These are phyloP conservation scores for Trichophyton verrucosum DNA, from an alignment of 2,329 filamentous ascomycete species.

Conservation along the genomic window DNA sequence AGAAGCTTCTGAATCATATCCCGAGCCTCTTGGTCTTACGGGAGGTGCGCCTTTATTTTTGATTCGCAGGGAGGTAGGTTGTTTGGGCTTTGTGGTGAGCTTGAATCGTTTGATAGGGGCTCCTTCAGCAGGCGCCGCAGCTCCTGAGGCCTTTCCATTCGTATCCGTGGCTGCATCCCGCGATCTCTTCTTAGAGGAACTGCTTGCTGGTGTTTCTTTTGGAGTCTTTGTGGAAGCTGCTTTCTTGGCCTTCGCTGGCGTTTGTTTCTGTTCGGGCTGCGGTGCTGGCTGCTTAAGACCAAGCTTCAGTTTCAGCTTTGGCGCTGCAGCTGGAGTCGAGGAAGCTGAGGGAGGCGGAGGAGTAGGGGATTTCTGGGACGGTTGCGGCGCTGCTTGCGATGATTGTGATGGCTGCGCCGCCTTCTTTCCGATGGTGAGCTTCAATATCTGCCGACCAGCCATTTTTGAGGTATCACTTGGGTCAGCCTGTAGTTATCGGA, in stretches of 20 bases:
- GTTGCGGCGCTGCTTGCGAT: constrained; percentile 15
- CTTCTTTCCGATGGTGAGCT: constrained; percentile 32
- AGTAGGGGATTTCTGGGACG: constrained; percentile 13
- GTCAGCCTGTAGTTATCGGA: neutral
- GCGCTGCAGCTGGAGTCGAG: constrained; percentile 18
- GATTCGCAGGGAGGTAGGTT: constrained; percentile 42
- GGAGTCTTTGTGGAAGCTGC: constrained; percentile 14
- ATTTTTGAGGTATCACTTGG: constrained; percentile 17
- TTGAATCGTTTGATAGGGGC: constrained; percentile 26
- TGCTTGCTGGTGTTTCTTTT: constrained; percentile 5
- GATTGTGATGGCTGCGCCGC: constrained; percentile 14
- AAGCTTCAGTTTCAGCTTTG: constrained; percentile 33
- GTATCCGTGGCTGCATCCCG: constrained; percentile 5
- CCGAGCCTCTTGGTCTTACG: constrained; percentile 62
- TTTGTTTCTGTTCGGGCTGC: constrained; percentile 9
- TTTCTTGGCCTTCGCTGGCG: constrained; percentile 13
- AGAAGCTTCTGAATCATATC: constrained; percentile 92
- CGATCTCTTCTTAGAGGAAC: constrained; percentile 13
- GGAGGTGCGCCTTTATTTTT: constrained; percentile 58
- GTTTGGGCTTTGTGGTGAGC: constrained; percentile 26
- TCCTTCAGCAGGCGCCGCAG: neutral
- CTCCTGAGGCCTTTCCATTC: constrained; percentile 2
- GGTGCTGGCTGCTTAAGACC: constrained; percentile 20
- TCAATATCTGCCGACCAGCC: constrained; percentile 29
- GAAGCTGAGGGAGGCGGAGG: constrained; percentile 14